A percentile compares a stretch with the other conserved stretches of the same genome.
Conservation (phyloP, 768 basidiomycete species). For the Omphalotus guepiniiformis region DNA sequence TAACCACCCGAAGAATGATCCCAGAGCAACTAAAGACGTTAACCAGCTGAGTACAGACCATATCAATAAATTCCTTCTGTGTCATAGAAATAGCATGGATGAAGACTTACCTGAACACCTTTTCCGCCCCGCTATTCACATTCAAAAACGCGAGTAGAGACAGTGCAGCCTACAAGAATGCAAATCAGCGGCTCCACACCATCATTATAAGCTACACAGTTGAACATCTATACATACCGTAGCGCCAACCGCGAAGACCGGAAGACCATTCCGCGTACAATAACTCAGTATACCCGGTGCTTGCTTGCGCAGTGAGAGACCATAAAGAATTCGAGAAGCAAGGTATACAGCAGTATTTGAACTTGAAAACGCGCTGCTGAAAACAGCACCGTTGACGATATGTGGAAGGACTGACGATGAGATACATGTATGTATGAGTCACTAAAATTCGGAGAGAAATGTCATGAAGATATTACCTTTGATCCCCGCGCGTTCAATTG, state of each 20-base stretch:
- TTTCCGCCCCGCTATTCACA: conserved; percentile 48
- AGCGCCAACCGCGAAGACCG: conserved; percentile 34
- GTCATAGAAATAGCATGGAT: not conserved
- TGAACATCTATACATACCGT: conserved; percentile 22
- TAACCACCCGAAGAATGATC: conserved; percentile 67
- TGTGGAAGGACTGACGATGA: conserved; percentile 44
- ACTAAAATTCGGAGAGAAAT: too few relatives aligned
- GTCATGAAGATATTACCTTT: conserved; percentile 24
- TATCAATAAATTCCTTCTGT: not conserved
- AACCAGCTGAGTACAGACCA: conserved; percentile 50
- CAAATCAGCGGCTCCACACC: conserved; percentile 10
- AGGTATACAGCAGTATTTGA: conserved; percentile 63
- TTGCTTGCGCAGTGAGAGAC: conserved; percentile 48
- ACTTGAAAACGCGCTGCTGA: conserved; percentile 70
- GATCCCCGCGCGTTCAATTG: conserved; percentile 50
- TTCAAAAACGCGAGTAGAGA: conserved; percentile 60
- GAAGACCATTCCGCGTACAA: conserved; percentile 46
- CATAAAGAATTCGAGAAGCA: conserved; percentile 47
- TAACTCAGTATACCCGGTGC: conserved; percentile 38
- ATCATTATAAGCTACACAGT: not conserved
- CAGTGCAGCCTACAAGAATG: conserved; percentile 31
- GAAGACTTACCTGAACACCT: conserved; percentile 48
- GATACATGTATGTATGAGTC: too few relatives aligned
- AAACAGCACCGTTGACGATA: conserved; percentile 68
- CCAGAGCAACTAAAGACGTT: conserved; percentile 60